Evolutionary conservation across 2,329 filamentous ascomycete genomes (phyloP).

Genomic region (Trichoderma sp.): DNA sequence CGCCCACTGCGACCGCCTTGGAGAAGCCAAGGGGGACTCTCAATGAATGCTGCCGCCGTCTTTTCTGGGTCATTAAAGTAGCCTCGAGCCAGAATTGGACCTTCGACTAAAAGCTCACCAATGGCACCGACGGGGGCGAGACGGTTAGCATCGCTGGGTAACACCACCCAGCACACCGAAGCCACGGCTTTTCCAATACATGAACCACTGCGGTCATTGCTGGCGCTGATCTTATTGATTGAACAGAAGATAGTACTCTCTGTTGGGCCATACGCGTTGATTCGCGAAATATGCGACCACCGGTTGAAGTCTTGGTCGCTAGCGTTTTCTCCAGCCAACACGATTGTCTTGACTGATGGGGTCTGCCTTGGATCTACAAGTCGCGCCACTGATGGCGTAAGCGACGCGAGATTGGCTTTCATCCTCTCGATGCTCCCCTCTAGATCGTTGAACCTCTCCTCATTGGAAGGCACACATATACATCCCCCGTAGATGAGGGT

Average conservation of each 20-base stretch:
- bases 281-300: neutral
- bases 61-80: slow-evolving; percentile 24
- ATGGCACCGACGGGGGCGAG: slow-evolving; percentile 28
- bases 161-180: slow-evolving; percentile 29
- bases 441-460: slow-evolving; percentile 46
- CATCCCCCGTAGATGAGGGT: too few species aligned
- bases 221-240: too few species aligned
- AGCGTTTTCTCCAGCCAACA: neutral
- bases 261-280: neutral
- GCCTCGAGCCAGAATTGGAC: slow-evolving; percentile 28
- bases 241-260: neutral
- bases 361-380: neutral
- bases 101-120: slow-evolving; percentile 34
- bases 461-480: slow-evolving; percentile 36
- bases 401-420: neutral
- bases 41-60: neutral
- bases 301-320: neutral
- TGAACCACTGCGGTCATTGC: neutral
- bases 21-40: slow-evolving; percentile 29
- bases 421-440: neutral
- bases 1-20: slow-evolving; percentile 30
- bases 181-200: slow-evolving; percentile 19
- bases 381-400: neutral
- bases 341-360: neutral
- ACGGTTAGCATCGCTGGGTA: slow-evolving; percentile 25